These are phyloP conservation scores for Seiridium unicorne DNA, from an alignment of 2,329 filamentous ascomycete species.

Conservation along the genomic window DNA sequence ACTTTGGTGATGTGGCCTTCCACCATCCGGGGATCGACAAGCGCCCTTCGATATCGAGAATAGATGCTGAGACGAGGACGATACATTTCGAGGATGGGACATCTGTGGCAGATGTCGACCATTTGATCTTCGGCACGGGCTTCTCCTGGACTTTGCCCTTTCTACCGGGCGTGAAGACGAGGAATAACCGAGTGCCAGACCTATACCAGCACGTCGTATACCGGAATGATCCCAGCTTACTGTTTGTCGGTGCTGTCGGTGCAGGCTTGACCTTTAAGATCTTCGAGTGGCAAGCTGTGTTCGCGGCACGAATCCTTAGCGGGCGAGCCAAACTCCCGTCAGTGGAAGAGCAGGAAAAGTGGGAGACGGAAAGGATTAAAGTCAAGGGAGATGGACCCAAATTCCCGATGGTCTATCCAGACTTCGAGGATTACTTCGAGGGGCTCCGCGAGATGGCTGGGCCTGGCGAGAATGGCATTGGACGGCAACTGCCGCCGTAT, in stretches of 20 bases:
- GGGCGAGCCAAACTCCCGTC: constrained; percentile 51
- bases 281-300: constrained; percentile 67
- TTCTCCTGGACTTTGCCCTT: constrained; percentile 66
- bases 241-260: constrained; percentile 57
- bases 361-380: constrained; percentile 56
- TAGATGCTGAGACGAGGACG: constrained; percentile 36
- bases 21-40: constrained; percentile 19
- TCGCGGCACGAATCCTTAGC: constrained; percentile 57
- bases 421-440: constrained; percentile 67
- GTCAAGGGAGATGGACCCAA: constrained; percentile 53
- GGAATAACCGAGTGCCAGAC: constrained; percentile 54
- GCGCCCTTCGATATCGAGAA: constrained; percentile 42
- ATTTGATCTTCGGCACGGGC: constrained; percentile 66
- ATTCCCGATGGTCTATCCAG: constrained; percentile 57
- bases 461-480: constrained; percentile 38
- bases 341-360: constrained; percentile 44
- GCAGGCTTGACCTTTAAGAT: constrained; percentile 65
- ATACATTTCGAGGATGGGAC: constrained; percentile 58
- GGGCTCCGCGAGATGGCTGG: constrained; percentile 48
- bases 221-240: constrained; percentile 49
- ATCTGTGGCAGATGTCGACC: constrained; percentile 51
- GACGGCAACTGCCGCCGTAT: constrained; percentile 44
- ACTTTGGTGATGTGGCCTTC: constrained; percentile 26
- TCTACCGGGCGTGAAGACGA: constrained; percentile 46
- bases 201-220: constrained; percentile 60